phyloP scores from a whole-genome alignment of 495 filamentous ascomycete genomes.

The Talaromyces adpressus region DNA sequence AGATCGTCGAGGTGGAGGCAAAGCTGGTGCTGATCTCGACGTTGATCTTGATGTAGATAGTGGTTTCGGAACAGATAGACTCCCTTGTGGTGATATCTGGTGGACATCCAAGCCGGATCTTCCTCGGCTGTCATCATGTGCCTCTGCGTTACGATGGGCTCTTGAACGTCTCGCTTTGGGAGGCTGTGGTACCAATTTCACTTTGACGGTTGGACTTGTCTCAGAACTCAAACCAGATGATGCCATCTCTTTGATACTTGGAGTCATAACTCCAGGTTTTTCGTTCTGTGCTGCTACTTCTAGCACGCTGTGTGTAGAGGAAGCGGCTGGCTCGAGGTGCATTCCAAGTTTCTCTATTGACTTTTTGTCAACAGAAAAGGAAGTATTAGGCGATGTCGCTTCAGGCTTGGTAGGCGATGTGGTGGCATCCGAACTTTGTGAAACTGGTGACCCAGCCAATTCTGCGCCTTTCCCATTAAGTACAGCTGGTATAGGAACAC shows the following conservation, averaged over 20 bases:
- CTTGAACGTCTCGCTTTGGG: conserved; percentile 39
- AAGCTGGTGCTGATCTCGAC: conserved; percentile 2
- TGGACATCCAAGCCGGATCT: neutral
- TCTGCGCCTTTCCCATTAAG: neutral
- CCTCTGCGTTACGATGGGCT: conserved; percentile 17
- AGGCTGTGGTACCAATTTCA: conserved; percentile 9
- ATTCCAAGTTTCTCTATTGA: conserved; percentile 30
- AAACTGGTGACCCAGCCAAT: conserved; percentile 10
- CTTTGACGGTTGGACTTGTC: neutral
- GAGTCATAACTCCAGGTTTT: conserved; percentile 79
- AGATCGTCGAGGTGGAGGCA: conserved; percentile 8
- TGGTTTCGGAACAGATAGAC: neutral
- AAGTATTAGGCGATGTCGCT: conserved; percentile 10
- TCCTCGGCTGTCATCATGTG: conserved; percentile 3
- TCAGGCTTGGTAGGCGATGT: conserved; percentile 19
- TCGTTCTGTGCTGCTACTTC: conserved; percentile 74
- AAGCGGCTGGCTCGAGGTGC: conserved; percentile 37
- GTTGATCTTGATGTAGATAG: conserved; percentile 3
- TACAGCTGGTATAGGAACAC: neutral
- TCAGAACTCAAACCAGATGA: neutral
- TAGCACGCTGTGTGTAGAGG: conserved; percentile 57
- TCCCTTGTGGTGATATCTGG: neutral
- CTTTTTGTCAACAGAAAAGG: neutral
- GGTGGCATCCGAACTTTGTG: conserved; percentile 14
- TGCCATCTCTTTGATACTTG: conserved; percentile 50